Conservation (phyloP, 345 rosid genomes). For the Clausena lansium region DNA sequence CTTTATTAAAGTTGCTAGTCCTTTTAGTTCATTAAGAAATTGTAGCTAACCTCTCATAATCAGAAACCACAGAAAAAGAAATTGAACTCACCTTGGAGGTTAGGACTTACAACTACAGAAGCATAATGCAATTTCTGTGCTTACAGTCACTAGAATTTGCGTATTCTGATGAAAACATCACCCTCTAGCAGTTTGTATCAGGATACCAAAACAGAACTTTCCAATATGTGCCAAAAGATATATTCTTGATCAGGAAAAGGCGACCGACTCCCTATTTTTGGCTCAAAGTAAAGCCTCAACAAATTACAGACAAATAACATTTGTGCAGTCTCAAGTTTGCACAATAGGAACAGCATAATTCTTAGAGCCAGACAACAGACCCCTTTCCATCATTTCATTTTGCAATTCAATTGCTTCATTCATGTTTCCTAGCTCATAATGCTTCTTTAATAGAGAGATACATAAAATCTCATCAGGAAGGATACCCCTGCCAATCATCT, state of each 20-base stretch:
- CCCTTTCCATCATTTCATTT: slow-evolving; percentile 44
- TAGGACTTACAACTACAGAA: not conserved
- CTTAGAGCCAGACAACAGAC: slow-evolving; percentile 28
- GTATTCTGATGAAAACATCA: not conserved
- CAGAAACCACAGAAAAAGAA: not conserved
- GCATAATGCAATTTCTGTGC: not conserved
- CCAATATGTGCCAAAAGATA: not conserved
- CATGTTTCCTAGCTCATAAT: slow-evolving; percentile 48
- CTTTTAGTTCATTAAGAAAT: not conserved
- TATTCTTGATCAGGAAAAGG: slow-evolving; percentile 4
- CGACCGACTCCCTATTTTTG: not conserved
- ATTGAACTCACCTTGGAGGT: not conserved
- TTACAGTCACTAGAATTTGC: not conserved
- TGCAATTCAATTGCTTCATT: slow-evolving; percentile 53
- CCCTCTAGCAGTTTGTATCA: slow-evolving; percentile 2
- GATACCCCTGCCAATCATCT: slow-evolving; percentile 59
- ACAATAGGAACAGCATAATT: slow-evolving; percentile 27
- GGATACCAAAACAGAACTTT: not conserved
- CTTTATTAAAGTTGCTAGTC: not conserved
- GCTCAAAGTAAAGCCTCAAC: not conserved
- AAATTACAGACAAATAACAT: not conserved
- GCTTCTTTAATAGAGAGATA: slow-evolving; percentile 50
- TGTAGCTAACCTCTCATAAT: not conserved
- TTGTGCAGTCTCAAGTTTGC: slow-evolving; percentile 21
- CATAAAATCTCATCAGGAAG: slow-evolving; percentile 63